Evolutionary conservation across 1,139 yeast genomes (phyloP), one percentile per base, ranked within the genome.

Genomic region (Yamadazyma pseudoaaseri): DNA sequence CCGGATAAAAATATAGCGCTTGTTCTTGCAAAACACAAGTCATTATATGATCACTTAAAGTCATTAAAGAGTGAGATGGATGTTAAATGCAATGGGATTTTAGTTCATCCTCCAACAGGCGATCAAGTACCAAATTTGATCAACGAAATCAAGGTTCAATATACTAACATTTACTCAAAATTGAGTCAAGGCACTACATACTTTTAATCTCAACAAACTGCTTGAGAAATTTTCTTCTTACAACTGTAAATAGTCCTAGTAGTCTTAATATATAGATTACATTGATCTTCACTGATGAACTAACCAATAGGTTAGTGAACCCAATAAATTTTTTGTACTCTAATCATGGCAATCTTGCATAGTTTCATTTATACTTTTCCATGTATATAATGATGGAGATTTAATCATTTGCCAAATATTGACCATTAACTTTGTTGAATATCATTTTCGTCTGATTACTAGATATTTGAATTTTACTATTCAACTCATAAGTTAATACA

Each of bases 381-480:
- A 51, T 64, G 70, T 62, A 60, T 60, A 49, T 43, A 59, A 65
- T 65, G 74, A 68, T 68, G 74, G 74, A 66, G 63, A 31, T 30
- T 25, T 29, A 16, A 60, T 35, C 54, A 42, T 55, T 61, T 67
- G 73, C 72, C 73, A 60, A 39, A 67, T 51, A 59, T 26, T 32
- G 47, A 54, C 31, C 7, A 10, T 18, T 27, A 12, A 27, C 27
- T 7, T 16, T 16, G 36, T 29, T 24, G 16, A 24, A 35, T 38
- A 41, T 26, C 37, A 27, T 12, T 25, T 25, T 8, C n/a, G 14
- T 29, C 21, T 23, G 26, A 29, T 29, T 13, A 11, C 18, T 28
- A 20, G 25, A 20, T 11, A 15, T 6, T 11, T 29, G 27, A 16
- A 26, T 27, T 38, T 26, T 38, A 20, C 34, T 35, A 17, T 31